These are phyloP conservation scores for Zygosaccharomyces kombuchaensis DNA, from an alignment of 805 yeast genomes.

Conservation along the genomic window DNA sequence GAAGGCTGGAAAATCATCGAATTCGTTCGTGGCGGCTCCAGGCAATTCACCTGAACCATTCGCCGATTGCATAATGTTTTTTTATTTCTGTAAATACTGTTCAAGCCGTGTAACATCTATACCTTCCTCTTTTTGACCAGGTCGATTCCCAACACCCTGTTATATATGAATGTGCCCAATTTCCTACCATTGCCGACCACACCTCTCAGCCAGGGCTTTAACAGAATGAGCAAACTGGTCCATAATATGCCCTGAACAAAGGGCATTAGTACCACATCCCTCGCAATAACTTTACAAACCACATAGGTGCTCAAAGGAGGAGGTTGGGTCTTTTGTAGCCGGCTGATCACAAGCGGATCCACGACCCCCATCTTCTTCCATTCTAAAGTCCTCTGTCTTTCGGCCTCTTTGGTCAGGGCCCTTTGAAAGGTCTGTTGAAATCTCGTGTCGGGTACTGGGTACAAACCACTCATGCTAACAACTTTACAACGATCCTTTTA, in stretches of 20 bases:
- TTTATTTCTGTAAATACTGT: conserved; percentile 12
- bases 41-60: conserved; percentile 59
- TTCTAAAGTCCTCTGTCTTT: conserved; percentile 15
- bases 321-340: conserved; percentile 14
- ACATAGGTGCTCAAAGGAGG: conserved; percentile 39
- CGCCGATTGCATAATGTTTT: conserved; percentile 2
- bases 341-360: conserved; percentile 11
- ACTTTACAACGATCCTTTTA: not conserved
- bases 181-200: conserved; percentile 26
- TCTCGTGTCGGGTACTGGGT: conserved; percentile 58
- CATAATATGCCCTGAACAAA: conserved; percentile 49
- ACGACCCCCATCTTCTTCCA: conserved; percentile 15
- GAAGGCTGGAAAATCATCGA: conserved; percentile 97
- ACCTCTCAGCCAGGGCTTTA: conserved; percentile 36
- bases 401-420: conserved; percentile 32
- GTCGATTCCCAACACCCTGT: conserved; percentile 15
- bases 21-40: conserved; percentile 88
- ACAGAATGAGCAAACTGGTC: conserved; percentile 39
- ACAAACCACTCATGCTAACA: conserved; percentile 21
- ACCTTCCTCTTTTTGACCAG: conserved; percentile 11
- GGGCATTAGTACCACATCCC: conserved; percentile 52
- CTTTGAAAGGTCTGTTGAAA: conserved; percentile 58
- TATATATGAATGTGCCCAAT: conserved; percentile 23
- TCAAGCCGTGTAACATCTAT: conserved; percentile 7
- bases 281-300: conserved; percentile 44